Conservation (phyloP, 441 rosid species). For the Geranium incanum region DNA sequence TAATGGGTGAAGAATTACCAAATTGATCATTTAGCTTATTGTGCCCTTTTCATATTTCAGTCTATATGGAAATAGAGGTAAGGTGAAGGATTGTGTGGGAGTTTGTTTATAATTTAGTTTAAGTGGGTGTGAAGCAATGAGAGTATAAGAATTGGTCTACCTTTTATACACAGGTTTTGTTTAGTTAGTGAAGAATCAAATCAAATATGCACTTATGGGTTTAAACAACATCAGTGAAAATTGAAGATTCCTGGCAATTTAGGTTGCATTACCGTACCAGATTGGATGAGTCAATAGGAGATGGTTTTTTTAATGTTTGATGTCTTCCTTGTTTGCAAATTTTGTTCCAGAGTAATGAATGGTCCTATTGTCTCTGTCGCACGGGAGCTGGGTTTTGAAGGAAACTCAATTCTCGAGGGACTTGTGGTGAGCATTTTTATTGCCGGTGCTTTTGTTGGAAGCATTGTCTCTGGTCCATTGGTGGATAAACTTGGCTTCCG, state of each 20-base stretch:
- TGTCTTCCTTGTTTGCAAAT: constrained; percentile 12
- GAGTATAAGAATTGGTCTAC: not conserved
- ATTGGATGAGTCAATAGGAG: not conserved
- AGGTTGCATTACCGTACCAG: not conserved
- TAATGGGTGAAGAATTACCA: not conserved
- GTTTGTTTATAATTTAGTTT: not conserved
- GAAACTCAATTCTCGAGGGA: constrained; percentile 59
- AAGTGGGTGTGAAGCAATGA: not conserved
- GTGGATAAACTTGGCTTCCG: constrained; percentile 60
- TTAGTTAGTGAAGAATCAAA: not conserved
- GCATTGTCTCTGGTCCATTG: constrained; percentile 49
- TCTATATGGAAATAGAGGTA: not conserved
- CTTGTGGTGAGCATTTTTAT: constrained; percentile 76
- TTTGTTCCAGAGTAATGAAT: constrained; percentile 57
- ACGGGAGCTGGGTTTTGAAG: constrained; percentile 67
- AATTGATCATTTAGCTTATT: constrained; percentile 2
- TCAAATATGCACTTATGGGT: not conserved
- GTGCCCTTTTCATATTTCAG: not conserved
- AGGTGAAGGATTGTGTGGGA: not conserved
- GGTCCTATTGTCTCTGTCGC: constrained; percentile 71
- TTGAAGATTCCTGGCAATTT: not conserved
- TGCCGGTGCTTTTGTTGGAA: constrained; percentile 74
- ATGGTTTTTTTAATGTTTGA: constrained; percentile 2
- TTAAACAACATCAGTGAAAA: not conserved
- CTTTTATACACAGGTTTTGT: not conserved